Evolutionary conservation across 768 basidiomycete species (phyloP).

Genomic region (Boletellus sp.): DNA sequence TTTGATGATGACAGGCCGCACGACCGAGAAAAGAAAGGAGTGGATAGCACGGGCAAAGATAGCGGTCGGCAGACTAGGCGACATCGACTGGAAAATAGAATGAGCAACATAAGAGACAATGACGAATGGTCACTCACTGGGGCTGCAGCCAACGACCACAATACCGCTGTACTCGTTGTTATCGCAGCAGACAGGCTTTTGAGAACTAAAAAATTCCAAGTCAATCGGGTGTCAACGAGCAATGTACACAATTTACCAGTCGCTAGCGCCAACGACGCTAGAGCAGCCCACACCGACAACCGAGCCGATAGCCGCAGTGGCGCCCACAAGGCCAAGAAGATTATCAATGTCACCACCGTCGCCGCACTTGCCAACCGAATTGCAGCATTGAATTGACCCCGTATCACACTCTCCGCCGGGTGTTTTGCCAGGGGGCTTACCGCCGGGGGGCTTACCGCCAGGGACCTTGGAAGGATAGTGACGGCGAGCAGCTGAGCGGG

Average conservation of each 20-base stretch:
- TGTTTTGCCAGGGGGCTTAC: not conserved
- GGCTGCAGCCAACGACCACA: conserved; percentile 38
- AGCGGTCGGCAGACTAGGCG: conserved; percentile 6
- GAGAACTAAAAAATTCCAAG: conserved; percentile 20
- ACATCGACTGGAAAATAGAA: conserved; percentile 9
- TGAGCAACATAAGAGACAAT: not conserved
- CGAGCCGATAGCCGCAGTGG: fast-evolving
- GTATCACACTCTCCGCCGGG: conserved; percentile 10
- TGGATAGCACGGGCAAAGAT: conserved; percentile 4
- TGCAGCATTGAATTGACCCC: conserved; percentile 22
- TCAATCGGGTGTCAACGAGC: not conserved
- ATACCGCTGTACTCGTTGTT: conserved; percentile 34
- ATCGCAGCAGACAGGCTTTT: conserved; percentile 40
- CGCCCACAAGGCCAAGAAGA: not conserved
- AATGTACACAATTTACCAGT: conserved; percentile 13
- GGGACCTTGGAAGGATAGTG: conserved; percentile 35
- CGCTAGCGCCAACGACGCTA: conserved; percentile 26
- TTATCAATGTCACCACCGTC: not conserved
- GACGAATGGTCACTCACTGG: conserved; percentile 24
- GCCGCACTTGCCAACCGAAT: not conserved
- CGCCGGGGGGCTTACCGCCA: not conserved
- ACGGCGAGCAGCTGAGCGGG: conserved; percentile 34
- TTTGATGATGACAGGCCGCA: not conserved
- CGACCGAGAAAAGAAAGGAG: conserved; percentile 13
- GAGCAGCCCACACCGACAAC: conserved; percentile 33